Percentiles rank a stretch among this genome's conserved stretches.
These are phyloP conservation scores for Peronosclerospora sorghi DNA, from an alignment of 352 stramenopile species.

Conservation along the genomic window DNA sequence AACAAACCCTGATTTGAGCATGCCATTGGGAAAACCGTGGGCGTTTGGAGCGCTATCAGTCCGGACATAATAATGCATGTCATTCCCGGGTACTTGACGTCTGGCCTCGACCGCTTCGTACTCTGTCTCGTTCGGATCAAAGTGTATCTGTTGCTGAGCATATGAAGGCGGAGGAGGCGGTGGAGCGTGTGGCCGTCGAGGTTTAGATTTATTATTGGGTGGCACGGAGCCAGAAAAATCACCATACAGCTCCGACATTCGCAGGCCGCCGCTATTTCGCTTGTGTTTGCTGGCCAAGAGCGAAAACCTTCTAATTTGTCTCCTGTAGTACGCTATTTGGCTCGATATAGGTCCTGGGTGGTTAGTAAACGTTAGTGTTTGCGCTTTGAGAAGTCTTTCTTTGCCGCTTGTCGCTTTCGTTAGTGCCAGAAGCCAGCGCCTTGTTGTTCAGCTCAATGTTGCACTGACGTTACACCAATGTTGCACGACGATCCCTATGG, in stretches of 20 bases:
- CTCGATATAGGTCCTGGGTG: neutral
- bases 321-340: neutral
- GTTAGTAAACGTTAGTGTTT: neutral
- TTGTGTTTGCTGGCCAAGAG: constrained; percentile 15
- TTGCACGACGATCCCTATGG: constrained; percentile 1
- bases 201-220: constrained; percentile 1
- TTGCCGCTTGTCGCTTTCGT: constrained; percentile 18
- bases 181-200: constrained; percentile 11
- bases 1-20: constrained; percentile 23
- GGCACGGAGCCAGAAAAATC: constrained; percentile 5
- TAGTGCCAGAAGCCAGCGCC: constrained; percentile 10
- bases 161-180: constrained; percentile 12
- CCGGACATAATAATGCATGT: constrained; percentile 14
- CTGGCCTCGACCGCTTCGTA: constrained; percentile 5
- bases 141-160: neutral
- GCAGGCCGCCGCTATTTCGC: constrained; percentile 10
- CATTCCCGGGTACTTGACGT: constrained; percentile 10
- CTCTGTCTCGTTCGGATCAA: constrained; percentile 11
- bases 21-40: constrained; percentile 13
- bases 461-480: constrained; percentile 4
- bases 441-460: constrained; percentile 1
- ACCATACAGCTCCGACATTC: constrained; percentile 21
- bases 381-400: constrained; percentile 2
- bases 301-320: neutral
- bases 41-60: constrained; percentile 17